phyloP scores from a whole-genome alignment of 2,329 filamentous ascomycete genomes.

The Aspergillus brunneoviolaceus region DNA sequence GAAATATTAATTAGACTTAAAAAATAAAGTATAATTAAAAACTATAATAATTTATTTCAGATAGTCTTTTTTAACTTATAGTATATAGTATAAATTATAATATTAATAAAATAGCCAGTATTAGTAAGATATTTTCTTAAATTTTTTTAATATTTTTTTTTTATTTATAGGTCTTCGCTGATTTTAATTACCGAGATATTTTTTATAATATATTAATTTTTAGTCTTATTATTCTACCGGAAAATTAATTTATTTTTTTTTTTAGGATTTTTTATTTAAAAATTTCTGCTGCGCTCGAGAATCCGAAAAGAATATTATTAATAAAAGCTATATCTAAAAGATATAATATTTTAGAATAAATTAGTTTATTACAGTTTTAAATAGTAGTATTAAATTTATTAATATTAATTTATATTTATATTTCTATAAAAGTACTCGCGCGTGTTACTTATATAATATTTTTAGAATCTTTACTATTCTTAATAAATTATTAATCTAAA shows the following conservation, averaged over 20 bases:
- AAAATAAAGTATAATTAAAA: no score
- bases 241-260: slow-evolving; percentile 8
- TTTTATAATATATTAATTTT: slow-evolving; percentile 10
- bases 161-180: slow-evolving; percentile 8
- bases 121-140: slow-evolving; percentile 3
- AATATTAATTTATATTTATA: not conserved
- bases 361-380: slow-evolving; percentile 7
- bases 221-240: slow-evolving; percentile 9
- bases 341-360: slow-evolving; percentile 3
- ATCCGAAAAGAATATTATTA: slow-evolving; percentile 6
- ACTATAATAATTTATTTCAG: no score
- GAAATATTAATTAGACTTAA: no score
- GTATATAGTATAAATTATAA: not conserved
- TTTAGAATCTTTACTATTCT: slow-evolving; percentile 1
- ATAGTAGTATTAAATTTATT: slow-evolving; percentile 4
- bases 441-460: not conserved
- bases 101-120: slow-evolving; percentile 9
- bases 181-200: slow-evolving; percentile 1
- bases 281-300: not conserved
- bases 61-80: no score
- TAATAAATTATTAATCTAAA: slow-evolving; percentile 2
- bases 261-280: slow-evolving; percentile 14
- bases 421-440: not conserved
- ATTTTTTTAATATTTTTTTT: slow-evolving; percentile 5
- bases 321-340: slow-evolving; percentile 8